Base-by-base conservation (phyloP, 306 rosid genomes). In the Comarum palustre region DNA sequence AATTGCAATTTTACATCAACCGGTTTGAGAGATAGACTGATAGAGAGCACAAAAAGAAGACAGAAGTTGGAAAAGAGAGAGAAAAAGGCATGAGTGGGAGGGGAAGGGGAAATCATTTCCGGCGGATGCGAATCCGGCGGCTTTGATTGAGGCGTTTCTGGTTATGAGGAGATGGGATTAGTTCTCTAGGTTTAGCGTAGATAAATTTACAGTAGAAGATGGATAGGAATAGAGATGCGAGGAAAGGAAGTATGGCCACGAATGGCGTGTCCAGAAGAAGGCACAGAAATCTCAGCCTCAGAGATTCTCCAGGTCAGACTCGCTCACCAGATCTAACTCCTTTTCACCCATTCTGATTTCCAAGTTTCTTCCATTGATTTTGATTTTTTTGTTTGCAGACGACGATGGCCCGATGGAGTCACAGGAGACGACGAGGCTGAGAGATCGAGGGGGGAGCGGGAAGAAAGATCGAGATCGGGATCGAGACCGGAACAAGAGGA, bases 241-340 rank as follows among this genome's bases (percentile, higher is more conserved):
- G 97, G 27, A 87, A 96, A 75, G 66, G 70, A 6, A 77, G 85
- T 69, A 86, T 87, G 91, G 89, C 90, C 27, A 15, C 82, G 19
- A 93, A 93, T 81, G 90, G 93, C 29, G 66, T 93, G 73, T 60
- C 92, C 0, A 83, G 96, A 79, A 87, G 99, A n/a, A 83, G 99
- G 76, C 90, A 81, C 63, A 87, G 96, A 34, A 87, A 76, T 83
- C 81, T 82, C 78, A 84, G 88, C 77, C 92, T 88, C 74, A 87
- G 97, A 80, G 96, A 91, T 77, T 95, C 99, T 4, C 99, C 99
- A 78, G 99, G 97, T 95, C 69, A 61, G 16, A 41, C 83, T 60
- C 42, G 68, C 74, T 72, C 46, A 34, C 76, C 86, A 91, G 97
- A 94, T 94, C 98, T 91, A 66, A 48, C 7, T 11, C 22, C 29